phyloP scores from a whole-genome alignment of 805 yeast species.

The Vanderwaltozyma tropicalis region DNA sequence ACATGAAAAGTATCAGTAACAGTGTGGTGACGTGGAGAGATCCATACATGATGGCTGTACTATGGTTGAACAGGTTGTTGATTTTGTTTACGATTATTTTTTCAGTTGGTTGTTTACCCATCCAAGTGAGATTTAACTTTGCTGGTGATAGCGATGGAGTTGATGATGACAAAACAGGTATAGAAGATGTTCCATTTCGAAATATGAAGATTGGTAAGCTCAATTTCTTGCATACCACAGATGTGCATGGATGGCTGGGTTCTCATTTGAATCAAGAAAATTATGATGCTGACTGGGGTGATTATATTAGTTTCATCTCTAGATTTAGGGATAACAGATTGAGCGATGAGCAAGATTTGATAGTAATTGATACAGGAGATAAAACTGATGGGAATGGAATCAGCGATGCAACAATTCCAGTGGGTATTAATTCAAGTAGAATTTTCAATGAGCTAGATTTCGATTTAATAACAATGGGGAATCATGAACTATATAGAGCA shows the following conservation, averaged over 20 bases:
- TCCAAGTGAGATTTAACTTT: neutral
- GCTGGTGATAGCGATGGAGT: neutral
- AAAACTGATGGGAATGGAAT: constrained; percentile 92
- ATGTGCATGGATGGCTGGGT: constrained; percentile 94
- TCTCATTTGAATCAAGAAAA: constrained; percentile 75
- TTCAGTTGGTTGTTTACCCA: neutral
- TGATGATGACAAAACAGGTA: neutral
- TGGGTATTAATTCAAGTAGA: constrained; percentile 52
- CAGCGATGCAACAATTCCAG: constrained; percentile 65
- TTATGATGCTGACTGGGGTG: constrained; percentile 89
- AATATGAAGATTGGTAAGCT: constrained; percentile 58
- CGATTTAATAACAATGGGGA: constrained; percentile 78
- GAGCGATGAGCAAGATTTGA: constrained; percentile 42
- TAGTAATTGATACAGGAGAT: constrained; percentile 83
- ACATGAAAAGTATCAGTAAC: too few species aligned
- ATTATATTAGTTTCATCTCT: constrained; percentile 57
- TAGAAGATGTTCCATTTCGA: constrained; percentile 22
- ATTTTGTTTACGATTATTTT: too few species aligned
- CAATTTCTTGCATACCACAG: constrained; percentile 89
- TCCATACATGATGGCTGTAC: too few species aligned
- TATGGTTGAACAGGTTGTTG: too few species aligned
- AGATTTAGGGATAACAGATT: constrained; percentile 34
- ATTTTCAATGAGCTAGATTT: constrained; percentile 57
- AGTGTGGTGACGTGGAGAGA: too few species aligned
- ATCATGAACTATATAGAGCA: constrained; percentile 75